Base-by-base conservation (phyloP, 1,284 basidiomycete species). In the Schizophyllum amplum region DNA sequence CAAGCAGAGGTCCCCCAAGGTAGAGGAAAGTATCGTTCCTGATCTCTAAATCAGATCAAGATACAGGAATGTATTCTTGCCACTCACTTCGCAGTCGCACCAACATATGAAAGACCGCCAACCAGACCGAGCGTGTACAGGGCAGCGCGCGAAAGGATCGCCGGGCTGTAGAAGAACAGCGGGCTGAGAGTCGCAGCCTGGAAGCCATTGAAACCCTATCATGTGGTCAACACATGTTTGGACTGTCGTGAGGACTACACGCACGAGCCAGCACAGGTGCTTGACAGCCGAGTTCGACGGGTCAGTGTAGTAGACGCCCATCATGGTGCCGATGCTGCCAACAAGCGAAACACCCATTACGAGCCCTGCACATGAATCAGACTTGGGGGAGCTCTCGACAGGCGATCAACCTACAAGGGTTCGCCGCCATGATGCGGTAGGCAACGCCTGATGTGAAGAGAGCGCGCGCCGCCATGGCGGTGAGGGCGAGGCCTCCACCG, bases 41-140 rank as follows among this genome's bases (percentile, higher is more conserved):
- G 11, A 2, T 5, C 3, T 21, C 11, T 24, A 3, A 21, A 20
- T 27, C 24, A 24, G 57, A 53, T 7, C 13, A 3, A n/a, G 15
- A 4, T 51, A 24, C 4, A 57, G 49, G 25, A 46, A 33, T 46
- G 51, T 6, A 22, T 47, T 21, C 49, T 23, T 20, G 55, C 27
- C 15, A 68, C 79, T 62, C 62, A 85, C 86, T 77, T 86, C 25
- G 93, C 93, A 20, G 94, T 96, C 7, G 92, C 92, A 26, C 93
- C 93, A 24, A 96, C 82, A 67, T 93, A 96, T 42, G 87, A 88
- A 25, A 95, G 79, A 5, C 86, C 82, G 5, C 92, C 93, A 20
- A 94, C 85, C 2, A 94, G 81, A 51, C 92, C 93, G 50, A 85
- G 81, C 0, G 93, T 95, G 72, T 96, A 96, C 4, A 96, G 75